Evolutionary conservation across 208 protist genomes (phyloP).

Genomic region (Polymyxa betae): DNA sequence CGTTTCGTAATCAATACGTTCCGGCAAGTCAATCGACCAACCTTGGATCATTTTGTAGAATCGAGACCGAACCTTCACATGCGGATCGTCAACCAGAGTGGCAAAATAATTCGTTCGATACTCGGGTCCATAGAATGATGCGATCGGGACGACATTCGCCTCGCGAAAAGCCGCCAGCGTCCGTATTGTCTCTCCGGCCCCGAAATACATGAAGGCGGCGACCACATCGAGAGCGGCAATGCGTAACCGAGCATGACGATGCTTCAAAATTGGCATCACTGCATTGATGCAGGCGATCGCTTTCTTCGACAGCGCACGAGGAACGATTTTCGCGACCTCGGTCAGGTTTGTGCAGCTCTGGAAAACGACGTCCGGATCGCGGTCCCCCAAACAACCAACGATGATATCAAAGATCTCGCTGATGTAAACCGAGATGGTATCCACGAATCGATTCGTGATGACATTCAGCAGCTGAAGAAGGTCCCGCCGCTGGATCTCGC

Average conservation of each 20-base stretch:
- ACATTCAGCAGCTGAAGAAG: not conserved
- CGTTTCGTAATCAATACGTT: conserved; percentile 13
- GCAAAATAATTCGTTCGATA: not conserved
- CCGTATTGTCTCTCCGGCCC: not conserved
- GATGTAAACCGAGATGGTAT: not conserved
- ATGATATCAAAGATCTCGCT: not conserved
- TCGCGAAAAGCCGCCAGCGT: conserved; percentile 1
- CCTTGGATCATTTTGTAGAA: conserved; percentile 9
- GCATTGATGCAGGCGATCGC: not conserved
- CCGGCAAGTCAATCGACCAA: not conserved
- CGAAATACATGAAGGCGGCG: not conserved
- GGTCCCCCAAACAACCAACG: not conserved
- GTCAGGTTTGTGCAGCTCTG: not conserved
- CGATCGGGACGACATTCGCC: conserved; percentile 35
- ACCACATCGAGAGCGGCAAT: not conserved
- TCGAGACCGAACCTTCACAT: not conserved
- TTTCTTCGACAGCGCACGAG: not conserved
- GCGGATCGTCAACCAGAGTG: not conserved
- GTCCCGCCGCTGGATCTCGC: not conserved
- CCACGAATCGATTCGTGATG: not conserved
- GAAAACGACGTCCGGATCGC: conserved; percentile 18
- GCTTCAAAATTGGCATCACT: not conserved
- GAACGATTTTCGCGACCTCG: not conserved
- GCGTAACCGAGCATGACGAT: not conserved
- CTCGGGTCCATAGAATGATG: conserved; percentile 13